Evolutionary conservation across 768 basidiomycete genomes (phyloP).

Genomic region (Myochromella boudieri): DNA sequence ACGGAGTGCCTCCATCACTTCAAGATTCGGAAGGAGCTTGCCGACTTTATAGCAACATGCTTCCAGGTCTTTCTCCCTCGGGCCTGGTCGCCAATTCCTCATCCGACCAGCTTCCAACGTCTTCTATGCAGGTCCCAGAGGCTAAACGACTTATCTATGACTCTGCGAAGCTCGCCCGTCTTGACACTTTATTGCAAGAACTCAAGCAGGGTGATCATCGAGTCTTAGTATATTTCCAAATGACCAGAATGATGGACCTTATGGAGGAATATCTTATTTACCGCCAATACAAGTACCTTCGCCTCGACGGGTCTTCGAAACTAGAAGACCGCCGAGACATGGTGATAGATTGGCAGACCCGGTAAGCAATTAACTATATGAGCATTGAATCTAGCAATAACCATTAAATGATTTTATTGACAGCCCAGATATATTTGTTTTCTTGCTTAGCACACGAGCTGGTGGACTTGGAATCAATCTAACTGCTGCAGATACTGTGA

Average conservation of each 20-base stretch:
- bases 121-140: conserved; percentile 91
- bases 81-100: conserved; percentile 74
- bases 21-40: conserved; percentile 58
- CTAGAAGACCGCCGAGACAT: conserved; percentile 96
- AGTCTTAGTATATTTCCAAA: conserved; percentile 97
- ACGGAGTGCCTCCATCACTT: conserved; percentile 74
- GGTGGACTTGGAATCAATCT: conserved; percentile 97
- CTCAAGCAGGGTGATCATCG: conserved; percentile 93
- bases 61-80: conserved; percentile 60
- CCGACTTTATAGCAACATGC: conserved; percentile 39
- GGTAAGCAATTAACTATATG: conserved; percentile 46
- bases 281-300: conserved; percentile 92
- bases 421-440: conserved; percentile 87
- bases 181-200: conserved; percentile 88
- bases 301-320: conserved; percentile 91
- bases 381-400: too few species aligned
- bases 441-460: conserved; percentile 89
- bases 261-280: conserved; percentile 99
- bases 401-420: not conserved
- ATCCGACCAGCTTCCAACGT: conserved; percentile 69
- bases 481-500: conserved; percentile 92
- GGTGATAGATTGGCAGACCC: conserved; percentile 99
- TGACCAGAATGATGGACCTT: conserved; percentile 99
- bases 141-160: conserved; percentile 94
- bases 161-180: conserved; percentile 90